These are phyloP conservation scores for Colletotrichum magnum DNA, from an alignment of 2,329 filamentous ascomycete genomes.

Conservation along the genomic window DNA sequence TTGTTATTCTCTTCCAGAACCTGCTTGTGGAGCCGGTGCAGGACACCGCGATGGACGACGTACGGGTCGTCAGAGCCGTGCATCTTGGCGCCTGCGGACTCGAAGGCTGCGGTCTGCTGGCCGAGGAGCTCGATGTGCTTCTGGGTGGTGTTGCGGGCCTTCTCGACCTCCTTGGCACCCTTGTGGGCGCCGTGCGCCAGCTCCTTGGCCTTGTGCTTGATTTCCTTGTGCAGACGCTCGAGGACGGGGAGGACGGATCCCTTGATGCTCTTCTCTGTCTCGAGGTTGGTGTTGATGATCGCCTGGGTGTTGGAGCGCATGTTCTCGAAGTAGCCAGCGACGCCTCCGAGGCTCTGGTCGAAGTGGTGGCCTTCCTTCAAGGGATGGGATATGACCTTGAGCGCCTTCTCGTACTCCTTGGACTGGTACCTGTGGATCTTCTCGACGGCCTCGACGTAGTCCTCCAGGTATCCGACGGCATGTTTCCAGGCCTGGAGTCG, in stretches of 20 bases:
- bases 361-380: conserved; percentile 94
- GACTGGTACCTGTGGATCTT: conserved; percentile 87
- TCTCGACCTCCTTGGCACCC: conserved; percentile 91
- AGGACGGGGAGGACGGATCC: conserved; percentile 88
- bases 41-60: conserved; percentile 83
- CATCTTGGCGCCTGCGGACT: conserved; percentile 80
- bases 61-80: conserved; percentile 87
- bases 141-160: conserved; percentile 87
- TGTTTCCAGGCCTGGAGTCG: conserved; percentile 97
- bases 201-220: conserved; percentile 97
- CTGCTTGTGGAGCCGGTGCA: conserved; percentile 90
- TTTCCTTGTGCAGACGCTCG: conserved; percentile 92
- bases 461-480: conserved; percentile 89
- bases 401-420: conserved; percentile 94
- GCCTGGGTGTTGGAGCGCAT: conserved; percentile 93
- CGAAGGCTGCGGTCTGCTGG: conserved; percentile 85
- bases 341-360: conserved; percentile 87
- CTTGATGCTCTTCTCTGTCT: conserved; percentile 93
- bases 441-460: conserved; percentile 88
- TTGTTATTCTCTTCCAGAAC: conserved; percentile 97
- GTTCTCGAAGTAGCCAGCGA: conserved; percentile 94
- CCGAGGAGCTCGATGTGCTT: conserved; percentile 97
- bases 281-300: conserved; percentile 88
- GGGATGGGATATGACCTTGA: conserved; percentile 91
- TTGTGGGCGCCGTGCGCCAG: conserved; percentile 85